Percentiles rank a stretch among this genome's conserved stretches.
These are phyloP conservation scores for Globisporangium paddicum DNA, from an alignment of 352 stramenopile genomes.

Conservation along the genomic window DNA sequence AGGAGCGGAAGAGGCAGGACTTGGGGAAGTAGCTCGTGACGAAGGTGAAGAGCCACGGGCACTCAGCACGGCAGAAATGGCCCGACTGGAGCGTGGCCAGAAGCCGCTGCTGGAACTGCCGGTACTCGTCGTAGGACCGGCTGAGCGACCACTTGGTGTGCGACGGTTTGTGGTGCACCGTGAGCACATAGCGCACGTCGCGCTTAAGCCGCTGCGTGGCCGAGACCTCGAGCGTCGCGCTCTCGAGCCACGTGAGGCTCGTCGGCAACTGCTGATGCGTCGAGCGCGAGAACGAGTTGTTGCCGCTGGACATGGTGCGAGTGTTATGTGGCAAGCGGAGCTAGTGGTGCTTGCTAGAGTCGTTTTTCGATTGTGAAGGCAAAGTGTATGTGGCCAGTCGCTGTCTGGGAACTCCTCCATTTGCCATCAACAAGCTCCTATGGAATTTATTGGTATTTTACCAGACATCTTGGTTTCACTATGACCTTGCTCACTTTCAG, in stretches of 20 bases:
- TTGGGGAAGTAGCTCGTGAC: constrained; percentile 45
- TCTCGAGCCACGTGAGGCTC: constrained; percentile 8
- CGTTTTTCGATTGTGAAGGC: too few relatives aligned
- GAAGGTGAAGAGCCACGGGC: constrained; percentile 45
- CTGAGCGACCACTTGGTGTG: constrained; percentile 2
- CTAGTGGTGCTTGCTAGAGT: not conserved
- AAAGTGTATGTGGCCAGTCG: too few relatives aligned
- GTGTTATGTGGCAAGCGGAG: too few relatives aligned
- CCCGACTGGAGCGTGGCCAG: constrained; percentile 21
- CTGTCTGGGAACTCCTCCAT: too few relatives aligned
- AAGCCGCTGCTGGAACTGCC: constrained; percentile 26
- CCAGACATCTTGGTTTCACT: too few relatives aligned
- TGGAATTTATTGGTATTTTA: too few relatives aligned
- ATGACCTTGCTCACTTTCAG: too few relatives aligned
- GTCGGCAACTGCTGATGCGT: not conserved
- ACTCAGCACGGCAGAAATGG: constrained; percentile 48
- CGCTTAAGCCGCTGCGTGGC: constrained; percentile 4
- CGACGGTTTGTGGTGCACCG: constrained; percentile 6
- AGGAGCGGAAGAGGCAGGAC: constrained; percentile 24
- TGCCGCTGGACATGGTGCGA: too few relatives aligned
- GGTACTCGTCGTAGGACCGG: constrained; percentile 18
- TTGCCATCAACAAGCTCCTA: too few relatives aligned
- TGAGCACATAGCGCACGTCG: constrained; percentile 10
- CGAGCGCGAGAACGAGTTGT: not conserved
- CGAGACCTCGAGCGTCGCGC: constrained; percentile 3